Evolutionary conservation across 306 rosid genomes (phyloP), one percentile per base, ranked within the genome.

Genomic region (Begonia masoniana): DNA sequence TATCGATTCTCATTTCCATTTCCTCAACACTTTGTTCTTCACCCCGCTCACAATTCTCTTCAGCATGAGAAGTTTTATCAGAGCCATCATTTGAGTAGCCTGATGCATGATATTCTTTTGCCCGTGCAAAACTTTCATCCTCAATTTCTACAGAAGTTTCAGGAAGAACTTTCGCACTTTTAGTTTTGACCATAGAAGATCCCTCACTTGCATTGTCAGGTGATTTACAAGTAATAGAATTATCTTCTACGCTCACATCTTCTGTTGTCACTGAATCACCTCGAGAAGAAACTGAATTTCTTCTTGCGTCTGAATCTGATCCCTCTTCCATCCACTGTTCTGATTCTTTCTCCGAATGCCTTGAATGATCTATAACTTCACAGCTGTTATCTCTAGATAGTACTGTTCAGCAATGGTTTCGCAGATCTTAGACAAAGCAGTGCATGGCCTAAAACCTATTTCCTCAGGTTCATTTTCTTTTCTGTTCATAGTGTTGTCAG

Each of bases 1-100:
- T 86, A 63, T 81, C 93, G 60, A 92, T 77, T 70, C 71, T 66
- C 16, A 24, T 59, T 74, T 83, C 84, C 99, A 91, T 86, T 81
- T 79, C 88, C 61, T 71, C 82, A 59, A 77, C 43, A 71, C 74
- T 88, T 57, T 31, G 69, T 67, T 73, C 73, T 6, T 70, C 54
- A 52, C 70, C 78, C 42, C 61, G 68, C 54, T 78, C 92, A 49
- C 58, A 71, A 62, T 66, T 74, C 57, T 69, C 82, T 62, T 76
- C 80, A 31, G 71, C 58, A 47, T 68, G 58, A 58, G 57, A 51
- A 4, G 23, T 64, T 62, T 71, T 83, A 16, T 66, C 57, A 58
- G 76, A 76, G 42, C 72, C 31, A 80, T 47, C 55, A 70, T 67
- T 16, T 31, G 73, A 15, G 70, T 71, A 56, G 76, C 82, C 61